Conservation (phyloP, 1,139 yeast genomes). For the Candida glucosophila region DNA sequence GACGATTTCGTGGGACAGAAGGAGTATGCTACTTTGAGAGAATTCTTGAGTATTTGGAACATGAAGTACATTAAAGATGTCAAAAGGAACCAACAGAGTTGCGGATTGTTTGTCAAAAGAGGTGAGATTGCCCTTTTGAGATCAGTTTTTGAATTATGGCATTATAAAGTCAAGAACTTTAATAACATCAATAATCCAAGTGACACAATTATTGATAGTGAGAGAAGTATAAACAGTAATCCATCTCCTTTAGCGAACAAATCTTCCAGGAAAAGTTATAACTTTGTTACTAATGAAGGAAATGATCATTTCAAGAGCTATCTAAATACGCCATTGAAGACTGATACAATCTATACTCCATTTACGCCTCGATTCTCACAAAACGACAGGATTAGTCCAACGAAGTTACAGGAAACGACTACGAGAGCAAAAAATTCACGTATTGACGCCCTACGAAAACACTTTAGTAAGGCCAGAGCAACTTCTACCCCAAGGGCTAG, state of each 20-base stretch:
- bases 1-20: conserved; percentile 21
- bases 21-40: conserved; percentile 18
- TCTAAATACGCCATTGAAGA: conserved; percentile 28
- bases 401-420: conserved; percentile 32
- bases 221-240: conserved; percentile 12
- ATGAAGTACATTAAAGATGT: conserved; percentile 27
- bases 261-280: conserved; percentile 4
- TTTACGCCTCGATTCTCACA: conserved; percentile 16
- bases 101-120: conserved; percentile 24
- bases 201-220: conserved; percentile 5
- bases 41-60: conserved; percentile 28
- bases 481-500: conserved; percentile 7
- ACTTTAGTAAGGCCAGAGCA: conserved; percentile 22
- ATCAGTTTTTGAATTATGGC: conserved; percentile 32
- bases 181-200: conserved; percentile 1
- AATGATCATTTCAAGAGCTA: conserved; percentile 9
- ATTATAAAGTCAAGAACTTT: conserved; percentile 12
- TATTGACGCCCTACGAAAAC: conserved; percentile 25
- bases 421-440: conserved; percentile 25
- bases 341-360: conserved; percentile 9
- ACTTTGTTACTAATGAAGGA: too few relatives aligned
- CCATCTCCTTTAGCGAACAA: conserved; percentile 31
- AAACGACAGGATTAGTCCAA: conserved; percentile 22
- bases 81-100: conserved; percentile 27
- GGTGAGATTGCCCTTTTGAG: conserved; percentile 22